These are phyloP conservation scores for Carallia pectinifolia DNA, from an alignment of 345 rosid species.

Conservation along the genomic window DNA sequence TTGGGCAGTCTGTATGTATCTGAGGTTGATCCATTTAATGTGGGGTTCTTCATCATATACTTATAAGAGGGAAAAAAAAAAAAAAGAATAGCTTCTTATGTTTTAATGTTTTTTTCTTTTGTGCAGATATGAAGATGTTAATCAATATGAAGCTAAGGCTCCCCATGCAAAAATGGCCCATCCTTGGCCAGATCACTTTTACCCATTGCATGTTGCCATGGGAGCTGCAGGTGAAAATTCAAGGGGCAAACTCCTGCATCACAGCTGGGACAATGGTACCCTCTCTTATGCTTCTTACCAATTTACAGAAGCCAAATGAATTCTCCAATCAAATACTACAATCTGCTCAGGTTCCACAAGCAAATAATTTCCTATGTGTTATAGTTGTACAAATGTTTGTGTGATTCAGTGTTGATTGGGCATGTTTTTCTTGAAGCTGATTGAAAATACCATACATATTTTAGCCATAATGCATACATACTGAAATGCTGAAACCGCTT, in stretches of 20 bases:
- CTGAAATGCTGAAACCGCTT: too few species aligned
- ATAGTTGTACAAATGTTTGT: too few species aligned
- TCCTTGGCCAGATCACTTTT: constrained; percentile 86
- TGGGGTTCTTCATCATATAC: too few species aligned
- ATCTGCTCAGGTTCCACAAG: too few species aligned
- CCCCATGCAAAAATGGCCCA: constrained; percentile 77
- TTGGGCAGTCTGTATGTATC: too few species aligned
- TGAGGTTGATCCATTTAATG: too few species aligned
- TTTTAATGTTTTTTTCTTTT: neutral
- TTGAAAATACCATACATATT: too few species aligned
- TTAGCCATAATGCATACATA: too few species aligned
- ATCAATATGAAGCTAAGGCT: constrained; percentile 60
- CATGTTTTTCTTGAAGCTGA: too few species aligned
- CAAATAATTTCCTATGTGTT: too few species aligned
- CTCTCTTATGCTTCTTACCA: constrained; percentile 79
- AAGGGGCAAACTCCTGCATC: constrained; percentile 68
- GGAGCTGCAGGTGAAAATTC: constrained; percentile 78
- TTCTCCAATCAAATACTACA: neutral
- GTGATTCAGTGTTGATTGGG: too few species aligned
- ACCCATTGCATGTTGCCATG: constrained; percentile 85
- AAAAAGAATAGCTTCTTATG: neutral
- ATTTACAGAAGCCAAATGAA: constrained; percentile 44
- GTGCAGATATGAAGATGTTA: constrained; percentile 72
- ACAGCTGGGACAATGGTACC: constrained; percentile 69
- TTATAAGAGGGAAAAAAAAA: too few species aligned